These are phyloP conservation scores for Hansfordia pulvinata DNA, from an alignment of 2,329 filamentous ascomycete species.

Conservation along the genomic window DNA sequence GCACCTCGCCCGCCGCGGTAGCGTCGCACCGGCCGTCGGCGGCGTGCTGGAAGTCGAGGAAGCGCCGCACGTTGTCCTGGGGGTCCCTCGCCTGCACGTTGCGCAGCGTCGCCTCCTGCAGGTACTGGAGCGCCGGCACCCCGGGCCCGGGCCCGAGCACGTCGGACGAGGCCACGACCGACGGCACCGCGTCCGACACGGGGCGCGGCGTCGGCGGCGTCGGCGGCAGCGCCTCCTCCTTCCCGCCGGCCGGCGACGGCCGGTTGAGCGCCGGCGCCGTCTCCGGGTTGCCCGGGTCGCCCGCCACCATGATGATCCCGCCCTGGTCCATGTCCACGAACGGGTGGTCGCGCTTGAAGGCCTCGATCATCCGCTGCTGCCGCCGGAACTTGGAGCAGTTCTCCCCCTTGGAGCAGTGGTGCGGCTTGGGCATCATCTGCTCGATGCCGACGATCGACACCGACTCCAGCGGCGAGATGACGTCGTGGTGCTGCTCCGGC, in stretches of 20 bases:
- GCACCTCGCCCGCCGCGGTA: constrained; percentile 45
- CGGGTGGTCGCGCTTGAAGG: constrained; percentile 64
- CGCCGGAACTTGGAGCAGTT: constrained; percentile 72
- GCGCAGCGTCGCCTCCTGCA: constrained; percentile 62
- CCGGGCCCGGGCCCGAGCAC: constrained; percentile 58
- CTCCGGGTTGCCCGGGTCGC: constrained; percentile 64
- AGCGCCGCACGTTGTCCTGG: constrained; percentile 87
- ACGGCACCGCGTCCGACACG: constrained; percentile 63
- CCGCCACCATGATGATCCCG: constrained; percentile 62
- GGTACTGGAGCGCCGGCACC: constrained; percentile 49
- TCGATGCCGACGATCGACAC: constrained; percentile 89
- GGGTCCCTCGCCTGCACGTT: constrained; percentile 62
- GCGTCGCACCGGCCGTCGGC: constrained; percentile 15
- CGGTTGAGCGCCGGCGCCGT: constrained; percentile 46
- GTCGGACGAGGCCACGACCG: constrained; percentile 83
- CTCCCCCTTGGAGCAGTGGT: constrained; percentile 76
- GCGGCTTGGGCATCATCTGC: constrained; percentile 72
- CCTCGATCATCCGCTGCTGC: constrained; percentile 64
- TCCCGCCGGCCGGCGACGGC: no score
- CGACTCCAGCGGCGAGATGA: constrained; percentile 67
- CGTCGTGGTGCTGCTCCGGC: constrained; percentile 42
- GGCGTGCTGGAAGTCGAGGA: constrained; percentile 68
- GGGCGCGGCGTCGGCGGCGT: no score
- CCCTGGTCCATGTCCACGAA: constrained; percentile 43
- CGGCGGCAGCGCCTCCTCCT: constrained; percentile 35